Conservation (phyloP, 2,329 filamentous ascomycete species). For the Aspergillus glaucus region DNA sequence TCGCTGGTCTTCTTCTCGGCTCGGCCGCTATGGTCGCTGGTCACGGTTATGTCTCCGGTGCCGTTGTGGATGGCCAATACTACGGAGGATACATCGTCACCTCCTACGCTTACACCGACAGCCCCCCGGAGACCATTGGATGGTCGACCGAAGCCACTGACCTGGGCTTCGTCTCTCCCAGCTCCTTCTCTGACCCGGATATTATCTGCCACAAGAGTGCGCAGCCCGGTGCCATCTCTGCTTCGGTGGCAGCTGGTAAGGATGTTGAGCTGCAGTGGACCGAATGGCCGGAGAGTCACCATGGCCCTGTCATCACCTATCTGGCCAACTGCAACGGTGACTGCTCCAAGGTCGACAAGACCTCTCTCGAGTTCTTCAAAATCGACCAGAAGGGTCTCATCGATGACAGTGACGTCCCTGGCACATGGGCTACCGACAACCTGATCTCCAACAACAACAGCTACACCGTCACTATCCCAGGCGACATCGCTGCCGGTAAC, state of each 20-base stretch:
- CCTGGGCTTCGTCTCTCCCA: constrained; percentile 48
- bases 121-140: constrained; percentile 43
- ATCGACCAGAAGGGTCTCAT: constrained; percentile 53
- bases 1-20: constrained; percentile 26
- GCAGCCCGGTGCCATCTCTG: constrained; percentile 45
- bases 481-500: constrained; percentile 43
- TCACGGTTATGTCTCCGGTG: constrained; percentile 34
- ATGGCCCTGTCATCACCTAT: constrained; percentile 60
- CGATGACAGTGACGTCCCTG: constrained; percentile 35
- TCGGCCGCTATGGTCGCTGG: constrained; percentile 32
- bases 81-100: constrained; percentile 37
- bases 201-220: constrained; percentile 59
- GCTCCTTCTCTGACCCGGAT: constrained; percentile 43
- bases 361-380: constrained; percentile 56
- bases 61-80: constrained; percentile 29
- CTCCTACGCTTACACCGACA: constrained; percentile 27
- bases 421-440: constrained; percentile 52
- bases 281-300: constrained; percentile 59
- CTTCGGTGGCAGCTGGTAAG: constrained; percentile 56
- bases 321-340: constrained; percentile 55
- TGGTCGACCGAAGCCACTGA: constrained; percentile 51
- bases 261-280: constrained; percentile 57
- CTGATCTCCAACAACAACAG: constrained; percentile 49
- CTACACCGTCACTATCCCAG: constrained; percentile 45
- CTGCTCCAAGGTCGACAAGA: constrained; percentile 50